phyloP scores from a whole-genome alignment of 345 rosid genomes.

The Firmiana major region DNA sequence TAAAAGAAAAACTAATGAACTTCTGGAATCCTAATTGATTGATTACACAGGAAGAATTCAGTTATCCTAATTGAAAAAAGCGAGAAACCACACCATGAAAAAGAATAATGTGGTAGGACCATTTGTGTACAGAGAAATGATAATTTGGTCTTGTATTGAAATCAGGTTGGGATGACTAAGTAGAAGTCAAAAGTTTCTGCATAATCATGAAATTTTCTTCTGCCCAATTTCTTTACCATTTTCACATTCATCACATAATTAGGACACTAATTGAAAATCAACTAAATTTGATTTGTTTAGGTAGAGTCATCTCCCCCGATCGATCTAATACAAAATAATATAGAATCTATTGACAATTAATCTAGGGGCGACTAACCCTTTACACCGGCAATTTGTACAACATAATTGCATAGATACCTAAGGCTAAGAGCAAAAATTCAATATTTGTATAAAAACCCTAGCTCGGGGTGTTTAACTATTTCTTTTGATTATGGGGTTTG shows the following conservation, averaged over 20 bases:
- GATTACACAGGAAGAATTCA: background rate
- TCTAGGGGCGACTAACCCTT: too few species aligned
- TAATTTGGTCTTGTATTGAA: background rate
- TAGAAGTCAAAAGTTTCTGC: constrained; percentile 8
- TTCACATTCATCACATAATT: background rate
- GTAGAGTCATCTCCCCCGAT: too few species aligned
- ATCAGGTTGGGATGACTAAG: background rate
- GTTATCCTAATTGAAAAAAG: background rate
- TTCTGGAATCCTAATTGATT: background rate
- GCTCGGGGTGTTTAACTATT: too few species aligned
- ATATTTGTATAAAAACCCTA: too few species aligned
- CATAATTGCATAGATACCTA: too few species aligned
- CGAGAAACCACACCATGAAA: background rate
- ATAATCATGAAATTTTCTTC: background rate
- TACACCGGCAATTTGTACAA: too few species aligned
- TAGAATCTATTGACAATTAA: too few species aligned
- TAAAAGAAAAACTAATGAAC: background rate
- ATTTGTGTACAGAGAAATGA: background rate
- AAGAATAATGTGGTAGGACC: background rate
- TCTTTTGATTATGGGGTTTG: too few species aligned
- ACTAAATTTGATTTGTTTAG: background rate
- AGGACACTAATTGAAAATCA: background rate
- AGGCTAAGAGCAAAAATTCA: too few species aligned
- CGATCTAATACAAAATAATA: too few species aligned
- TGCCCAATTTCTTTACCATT: too few species aligned